Percentiles rank a stretch among this genome's conserved stretches.
phyloP scores from a whole-genome alignment of 768 basidiomycete species.

The Naematelia aurantialba region DNA sequence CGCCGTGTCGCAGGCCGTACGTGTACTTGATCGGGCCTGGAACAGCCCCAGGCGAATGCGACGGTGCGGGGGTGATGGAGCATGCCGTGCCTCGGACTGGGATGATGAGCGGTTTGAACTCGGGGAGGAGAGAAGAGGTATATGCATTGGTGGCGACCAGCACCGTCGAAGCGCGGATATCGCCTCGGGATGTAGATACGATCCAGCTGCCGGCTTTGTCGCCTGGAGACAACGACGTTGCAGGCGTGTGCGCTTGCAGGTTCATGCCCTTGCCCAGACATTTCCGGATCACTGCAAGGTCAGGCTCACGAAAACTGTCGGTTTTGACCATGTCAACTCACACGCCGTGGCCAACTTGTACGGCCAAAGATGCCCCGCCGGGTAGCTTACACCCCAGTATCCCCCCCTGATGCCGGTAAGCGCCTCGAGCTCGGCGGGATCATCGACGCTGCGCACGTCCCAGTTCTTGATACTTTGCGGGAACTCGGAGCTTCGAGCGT shows the following conservation, averaged over 20 bases:
- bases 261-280: slow-evolving; percentile 21
- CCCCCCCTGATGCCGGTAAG: slow-evolving; percentile 20
- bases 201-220: slow-evolving; percentile 47
- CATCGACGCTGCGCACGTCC: slow-evolving; percentile 19
- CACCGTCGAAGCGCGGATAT: slow-evolving; percentile 60
- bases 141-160: slow-evolving; percentile 87
- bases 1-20: slow-evolving; percentile 27
- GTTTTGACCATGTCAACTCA: slow-evolving; percentile 14
- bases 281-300: slow-evolving; percentile 15
- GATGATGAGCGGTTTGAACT: slow-evolving; percentile 51
- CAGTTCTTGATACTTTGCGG: slow-evolving; percentile 4
- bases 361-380: slow-evolving; percentile 34
- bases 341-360: slow-evolving; percentile 30
- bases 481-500: slow-evolving; percentile 14
- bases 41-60: slow-evolving; percentile 10
- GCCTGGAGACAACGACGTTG: slow-evolving; percentile 3
- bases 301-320: neutral
- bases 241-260: slow-evolving; percentile 31
- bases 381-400: slow-evolving; percentile 25
- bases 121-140: slow-evolving; percentile 68
- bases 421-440: slow-evolving; percentile 16
- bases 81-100: slow-evolving; percentile 36
- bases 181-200: slow-evolving; percentile 62
- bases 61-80: slow-evolving; percentile 31
- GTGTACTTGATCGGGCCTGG: slow-evolving; percentile 27